phyloP scores from a whole-genome alignment of 75 land plant species.

The Larix kaempferi region DNA sequence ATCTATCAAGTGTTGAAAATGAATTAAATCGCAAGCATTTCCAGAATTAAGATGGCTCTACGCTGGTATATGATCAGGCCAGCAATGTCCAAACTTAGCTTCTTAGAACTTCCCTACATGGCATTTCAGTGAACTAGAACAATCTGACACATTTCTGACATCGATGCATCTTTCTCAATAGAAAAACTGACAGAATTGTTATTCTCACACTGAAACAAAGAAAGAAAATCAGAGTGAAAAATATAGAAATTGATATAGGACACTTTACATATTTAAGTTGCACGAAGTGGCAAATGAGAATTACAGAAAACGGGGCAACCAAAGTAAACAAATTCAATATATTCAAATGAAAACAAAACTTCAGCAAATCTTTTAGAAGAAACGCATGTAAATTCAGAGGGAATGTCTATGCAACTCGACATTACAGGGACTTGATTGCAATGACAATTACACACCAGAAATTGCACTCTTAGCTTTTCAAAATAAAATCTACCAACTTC shows the following conservation, averaged over 20 bases:
- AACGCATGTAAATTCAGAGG: not conserved
- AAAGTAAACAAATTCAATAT: not conserved
- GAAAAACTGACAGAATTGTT: not conserved
- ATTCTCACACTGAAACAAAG: not conserved
- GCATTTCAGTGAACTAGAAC: not conserved
- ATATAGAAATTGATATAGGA: too few relatives aligned
- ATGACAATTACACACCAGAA: not conserved
- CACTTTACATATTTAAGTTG: too few relatives aligned
- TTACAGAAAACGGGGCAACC: not conserved
- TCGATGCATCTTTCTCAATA: not conserved
- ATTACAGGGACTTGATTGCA: not conserved
- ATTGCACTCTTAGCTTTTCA: not conserved
- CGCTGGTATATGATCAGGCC: too few relatives aligned
- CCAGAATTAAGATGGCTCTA: too few relatives aligned
- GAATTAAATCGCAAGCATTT: too few relatives aligned
- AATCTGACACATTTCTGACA: constrained; percentile 5
- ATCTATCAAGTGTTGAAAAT: too few relatives aligned
- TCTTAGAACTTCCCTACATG: not conserved
- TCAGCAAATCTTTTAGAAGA: not conserved
- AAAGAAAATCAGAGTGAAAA: too few relatives aligned
- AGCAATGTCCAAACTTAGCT: too few relatives aligned
- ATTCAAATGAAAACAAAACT: too few relatives aligned
- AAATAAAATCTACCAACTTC: not conserved
- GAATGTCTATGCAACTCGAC: not conserved
- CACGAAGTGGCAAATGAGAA: too few relatives aligned